phyloP scores from a whole-genome alignment of 2,329 filamentous ascomycete genomes.

The Alternaria ethzedia region DNA sequence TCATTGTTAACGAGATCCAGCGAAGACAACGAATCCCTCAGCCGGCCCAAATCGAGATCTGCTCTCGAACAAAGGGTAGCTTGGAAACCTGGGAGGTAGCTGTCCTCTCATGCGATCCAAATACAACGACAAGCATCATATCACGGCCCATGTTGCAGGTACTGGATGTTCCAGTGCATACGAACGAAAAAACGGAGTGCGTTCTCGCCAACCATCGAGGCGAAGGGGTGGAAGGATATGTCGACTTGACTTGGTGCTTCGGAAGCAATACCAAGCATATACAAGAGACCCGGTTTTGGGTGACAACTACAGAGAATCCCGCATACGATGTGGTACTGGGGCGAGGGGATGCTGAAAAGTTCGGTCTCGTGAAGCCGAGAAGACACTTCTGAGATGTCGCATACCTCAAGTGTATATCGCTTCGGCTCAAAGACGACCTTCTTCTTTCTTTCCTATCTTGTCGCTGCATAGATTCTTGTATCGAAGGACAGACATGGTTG shows the following conservation, averaged over 20 bases:
- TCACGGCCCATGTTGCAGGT: not conserved
- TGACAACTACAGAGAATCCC: not conserved
- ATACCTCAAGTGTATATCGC: not conserved
- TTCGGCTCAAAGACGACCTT: not conserved
- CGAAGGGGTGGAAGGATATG: not conserved
- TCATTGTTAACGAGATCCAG: not conserved
- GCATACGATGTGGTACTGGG: constrained; percentile 1
- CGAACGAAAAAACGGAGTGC: not conserved
- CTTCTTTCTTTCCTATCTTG: not conserved
- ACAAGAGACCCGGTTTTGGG: constrained; percentile 1
- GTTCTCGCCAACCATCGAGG: not conserved
- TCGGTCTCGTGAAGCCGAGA: not conserved
- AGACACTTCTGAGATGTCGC: not conserved
- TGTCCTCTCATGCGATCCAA: not conserved
- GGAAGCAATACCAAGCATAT: not conserved
- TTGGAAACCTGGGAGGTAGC: not conserved
- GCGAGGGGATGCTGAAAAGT: not conserved
- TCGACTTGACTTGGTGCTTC: not conserved
- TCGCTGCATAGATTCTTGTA: not conserved
- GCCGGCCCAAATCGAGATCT: not conserved
- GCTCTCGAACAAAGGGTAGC: not conserved
- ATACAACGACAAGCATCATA: not conserved
- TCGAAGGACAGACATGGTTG: not conserved
- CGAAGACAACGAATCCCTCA: not conserved
- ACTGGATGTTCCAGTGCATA: not conserved